These are phyloP conservation scores for Globisporangium middletonii DNA, from an alignment of 352 stramenopile genomes.

Conservation along the genomic window DNA sequence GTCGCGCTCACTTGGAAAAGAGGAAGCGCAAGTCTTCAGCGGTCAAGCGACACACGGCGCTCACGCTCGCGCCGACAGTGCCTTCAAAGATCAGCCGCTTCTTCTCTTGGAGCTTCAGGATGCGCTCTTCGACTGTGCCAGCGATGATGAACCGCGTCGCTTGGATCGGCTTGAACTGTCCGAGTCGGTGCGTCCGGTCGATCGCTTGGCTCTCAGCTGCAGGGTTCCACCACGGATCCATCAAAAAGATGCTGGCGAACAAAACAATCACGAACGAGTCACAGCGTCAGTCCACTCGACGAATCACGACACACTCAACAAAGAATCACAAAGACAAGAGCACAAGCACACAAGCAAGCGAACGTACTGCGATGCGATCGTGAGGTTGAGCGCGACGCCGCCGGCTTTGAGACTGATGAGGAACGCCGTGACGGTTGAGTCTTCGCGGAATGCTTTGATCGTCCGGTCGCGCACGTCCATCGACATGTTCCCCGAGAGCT, in stretches of 20 bases:
- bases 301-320: not conserved
- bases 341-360: not conserved
- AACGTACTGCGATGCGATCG: slow-evolving; percentile 91
- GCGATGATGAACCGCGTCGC: slow-evolving; percentile 97
- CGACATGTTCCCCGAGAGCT: slow-evolving; percentile 89
- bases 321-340: not conserved
- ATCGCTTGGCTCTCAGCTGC: slow-evolving; percentile 94
- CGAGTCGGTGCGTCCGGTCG: slow-evolving; percentile 96
- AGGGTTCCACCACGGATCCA: slow-evolving; percentile 99
- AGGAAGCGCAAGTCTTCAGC: slow-evolving; percentile 93
- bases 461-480: slow-evolving; percentile 82
- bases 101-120: slow-evolving; percentile 95
- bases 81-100: slow-evolving; percentile 98
- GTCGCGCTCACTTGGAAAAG: slow-evolving; percentile 48
- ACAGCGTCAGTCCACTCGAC: too few relatives aligned
- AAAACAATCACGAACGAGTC: slow-evolving; percentile 9
- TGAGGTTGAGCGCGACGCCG: slow-evolving; percentile 98
- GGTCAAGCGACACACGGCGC: slow-evolving; percentile 86
- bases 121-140: slow-evolving; percentile 97
- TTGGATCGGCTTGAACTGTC: slow-evolving; percentile 96
- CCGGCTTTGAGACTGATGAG: slow-evolving; percentile 98
- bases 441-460: slow-evolving; percentile 80
- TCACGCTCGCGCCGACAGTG: slow-evolving; percentile 93
- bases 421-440: slow-evolving; percentile 92
- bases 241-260: slow-evolving; percentile 89